phyloP scores from a whole-genome alignment of 2,329 filamentous ascomycete genomes.

The Scedosporium boydii region DNA sequence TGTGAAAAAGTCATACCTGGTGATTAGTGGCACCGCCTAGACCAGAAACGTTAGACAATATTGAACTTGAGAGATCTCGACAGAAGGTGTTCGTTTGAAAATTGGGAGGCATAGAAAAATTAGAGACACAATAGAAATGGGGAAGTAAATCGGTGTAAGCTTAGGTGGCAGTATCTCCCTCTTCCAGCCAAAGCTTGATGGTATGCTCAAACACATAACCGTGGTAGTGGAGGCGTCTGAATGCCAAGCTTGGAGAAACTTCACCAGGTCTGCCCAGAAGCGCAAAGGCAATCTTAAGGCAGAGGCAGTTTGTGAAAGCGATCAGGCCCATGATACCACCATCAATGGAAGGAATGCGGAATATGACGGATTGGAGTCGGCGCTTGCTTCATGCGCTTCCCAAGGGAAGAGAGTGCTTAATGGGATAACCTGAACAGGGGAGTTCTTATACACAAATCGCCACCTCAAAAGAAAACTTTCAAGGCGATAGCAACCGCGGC shows the following conservation, averaged over 20 bases:
- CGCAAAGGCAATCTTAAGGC: too few relatives aligned
- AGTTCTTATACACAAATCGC: background rate
- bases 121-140: background rate
- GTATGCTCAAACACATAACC: too few relatives aligned
- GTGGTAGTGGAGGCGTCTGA: too few relatives aligned
- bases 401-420: background rate
- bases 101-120: background rate
- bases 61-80: slow-evolving; percentile 5
- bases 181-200: too few relatives aligned
- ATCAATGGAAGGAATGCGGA: too few relatives aligned
- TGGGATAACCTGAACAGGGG: background rate
- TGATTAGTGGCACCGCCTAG: slow-evolving; percentile 65
- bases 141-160: background rate
- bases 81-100: background rate
- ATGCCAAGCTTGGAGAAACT: too few relatives aligned
- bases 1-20: slow-evolving; percentile 47
- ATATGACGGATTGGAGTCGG: too few relatives aligned
- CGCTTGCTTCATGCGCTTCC: background rate
- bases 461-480: background rate
- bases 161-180: background rate
- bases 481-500: background rate
- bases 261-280: too few relatives aligned
- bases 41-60: slow-evolving; percentile 14
- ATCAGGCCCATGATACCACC: too few relatives aligned
- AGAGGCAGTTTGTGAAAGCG: too few relatives aligned